Conservation (phyloP, 139 green algal genomes). For the Ettlia oleoabundans region DNA sequence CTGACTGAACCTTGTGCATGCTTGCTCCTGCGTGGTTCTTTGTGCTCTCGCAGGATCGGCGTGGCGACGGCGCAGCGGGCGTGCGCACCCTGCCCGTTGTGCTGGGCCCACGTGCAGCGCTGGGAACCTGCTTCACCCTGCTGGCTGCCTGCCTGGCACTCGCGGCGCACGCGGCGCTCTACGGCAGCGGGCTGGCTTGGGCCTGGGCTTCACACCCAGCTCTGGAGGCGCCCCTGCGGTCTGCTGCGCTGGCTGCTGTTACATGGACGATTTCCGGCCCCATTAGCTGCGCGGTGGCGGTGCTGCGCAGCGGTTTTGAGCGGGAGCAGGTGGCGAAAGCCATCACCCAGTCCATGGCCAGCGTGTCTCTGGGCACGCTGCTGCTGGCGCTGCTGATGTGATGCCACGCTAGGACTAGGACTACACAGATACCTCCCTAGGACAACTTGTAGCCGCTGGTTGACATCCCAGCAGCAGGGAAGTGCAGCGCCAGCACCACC, state of each 20-base stretch:
- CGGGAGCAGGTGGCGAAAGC: not conserved
- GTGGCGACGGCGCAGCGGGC: constrained; percentile 54
- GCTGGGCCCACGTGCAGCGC: constrained; percentile 28
- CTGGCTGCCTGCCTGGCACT: constrained; percentile 10
- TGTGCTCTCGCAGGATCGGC: constrained; percentile 72
- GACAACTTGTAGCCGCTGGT: too few species aligned
- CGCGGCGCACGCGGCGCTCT: not conserved
- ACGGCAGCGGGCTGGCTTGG: constrained; percentile 15
- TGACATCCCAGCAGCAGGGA: too few species aligned
- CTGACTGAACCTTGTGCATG: too few species aligned
- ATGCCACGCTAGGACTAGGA: not conserved
- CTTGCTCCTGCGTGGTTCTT: too few species aligned
- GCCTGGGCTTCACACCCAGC: not conserved
- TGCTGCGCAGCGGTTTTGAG: constrained; percentile 2
- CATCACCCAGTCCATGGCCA: not conserved
- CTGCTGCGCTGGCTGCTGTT: not conserved
- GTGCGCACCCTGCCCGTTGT: constrained; percentile 67
- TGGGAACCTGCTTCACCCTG: not conserved
- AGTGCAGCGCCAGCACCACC: too few species aligned
- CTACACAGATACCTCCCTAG: too few species aligned
- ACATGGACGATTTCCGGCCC: not conserved
- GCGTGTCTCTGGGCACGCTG: constrained; percentile 8
- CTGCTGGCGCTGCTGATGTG: constrained; percentile 22
- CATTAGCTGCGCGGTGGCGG: not conserved
- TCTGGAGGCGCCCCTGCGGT: not conserved